Evolutionary conservation across 768 basidiomycete genomes (phyloP), one percentile per base, ranked within the genome.

Genomic region (Grammothele lineata): DNA sequence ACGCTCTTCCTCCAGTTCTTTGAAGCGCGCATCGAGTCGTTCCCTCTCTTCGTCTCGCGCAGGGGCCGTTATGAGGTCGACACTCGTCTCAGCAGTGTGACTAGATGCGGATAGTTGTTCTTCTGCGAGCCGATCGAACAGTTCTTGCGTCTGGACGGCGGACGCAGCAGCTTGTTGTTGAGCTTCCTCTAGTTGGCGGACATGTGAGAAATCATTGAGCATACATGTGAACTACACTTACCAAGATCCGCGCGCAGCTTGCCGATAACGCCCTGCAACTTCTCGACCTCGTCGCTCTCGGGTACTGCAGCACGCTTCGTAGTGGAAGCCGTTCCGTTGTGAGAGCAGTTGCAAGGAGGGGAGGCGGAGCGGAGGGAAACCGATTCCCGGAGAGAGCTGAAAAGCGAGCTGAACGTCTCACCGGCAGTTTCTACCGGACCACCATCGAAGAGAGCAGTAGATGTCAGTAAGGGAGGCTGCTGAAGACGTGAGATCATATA

Each of bases 1-100:
- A 9, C 83, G 75, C 53, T 91, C 86, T 15, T 73, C 67, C 40
- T 88, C 81, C 5, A 91, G 77, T 36, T 83, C 76, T 43, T 63
- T 65, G 57, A 67, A 72, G 43, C 81, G 70, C 15, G 60, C 67
- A 24, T 79, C 76, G 25, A 88, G 60, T 23, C 73, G 70, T 40
- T 77, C 72, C 32, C 67, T 72, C 57, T 83, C 79, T 27, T 73
- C 72, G 50, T 86, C 80, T 44, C 65, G 59, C 41, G 71, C 68
- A 14, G 81, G 74, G n/a, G 62, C 69, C 14, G 70, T 70, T 65
- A 79, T 76, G 9, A 80, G 58, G 41, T 83, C 80, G 12, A 77
- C 59, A 47, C 75, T 78, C 50, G 73, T 65, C 18, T 82, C 75
- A 7, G 60, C 66, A 11, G 66, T 57, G 25, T 70, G 40, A 6